These are phyloP conservation scores for Saxophila tyrrhenica DNA, from an alignment of 495 filamentous ascomycete genomes.

Conservation along the genomic window DNA sequence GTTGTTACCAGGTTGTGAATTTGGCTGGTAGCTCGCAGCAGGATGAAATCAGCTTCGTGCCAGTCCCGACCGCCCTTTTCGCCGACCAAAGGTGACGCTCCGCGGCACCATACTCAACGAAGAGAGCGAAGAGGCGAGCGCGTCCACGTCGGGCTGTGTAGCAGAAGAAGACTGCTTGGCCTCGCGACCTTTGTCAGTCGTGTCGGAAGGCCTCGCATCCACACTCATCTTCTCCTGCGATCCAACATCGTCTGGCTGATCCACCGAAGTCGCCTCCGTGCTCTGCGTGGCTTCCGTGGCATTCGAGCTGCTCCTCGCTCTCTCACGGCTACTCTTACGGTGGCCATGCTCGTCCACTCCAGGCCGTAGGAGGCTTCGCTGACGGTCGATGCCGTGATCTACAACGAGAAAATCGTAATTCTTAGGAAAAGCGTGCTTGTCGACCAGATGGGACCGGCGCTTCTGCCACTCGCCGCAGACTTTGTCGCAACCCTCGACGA, in stretches of 20 bases:
- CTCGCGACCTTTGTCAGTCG: background rate
- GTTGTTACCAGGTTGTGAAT: too few species aligned
- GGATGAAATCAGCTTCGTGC: conserved; percentile 13
- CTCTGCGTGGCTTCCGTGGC: conserved; percentile 13
- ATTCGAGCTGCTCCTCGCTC: conserved; percentile 7
- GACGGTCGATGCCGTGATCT: conserved; percentile 76
- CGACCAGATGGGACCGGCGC: conserved; percentile 73
- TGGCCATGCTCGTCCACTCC: conserved; percentile 16
- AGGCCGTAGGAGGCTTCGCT: conserved; percentile 60
- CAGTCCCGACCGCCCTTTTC: conserved; percentile 38
- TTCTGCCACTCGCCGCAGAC: conserved; percentile 78
- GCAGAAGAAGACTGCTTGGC: conserved; percentile 20
- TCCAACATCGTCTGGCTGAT: background rate
- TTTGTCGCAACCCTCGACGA: conserved; percentile 77
- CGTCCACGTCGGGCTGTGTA: conserved; percentile 52
- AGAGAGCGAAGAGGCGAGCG: conserved; percentile 70
- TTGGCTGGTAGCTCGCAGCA: too few species aligned
- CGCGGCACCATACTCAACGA: conserved; percentile 69
- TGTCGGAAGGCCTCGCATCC: background rate
- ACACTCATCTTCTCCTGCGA: background rate
- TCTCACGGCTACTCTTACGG: conserved; percentile 17
- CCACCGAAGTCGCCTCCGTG: conserved; percentile 20
- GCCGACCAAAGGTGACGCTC: conserved; percentile 61
- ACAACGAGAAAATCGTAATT: conserved; percentile 86
- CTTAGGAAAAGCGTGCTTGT: conserved; percentile 86